These are phyloP conservation scores for Yamadazyma taylorii DNA, from an alignment of 1,139 yeast species.

Conservation along the genomic window DNA sequence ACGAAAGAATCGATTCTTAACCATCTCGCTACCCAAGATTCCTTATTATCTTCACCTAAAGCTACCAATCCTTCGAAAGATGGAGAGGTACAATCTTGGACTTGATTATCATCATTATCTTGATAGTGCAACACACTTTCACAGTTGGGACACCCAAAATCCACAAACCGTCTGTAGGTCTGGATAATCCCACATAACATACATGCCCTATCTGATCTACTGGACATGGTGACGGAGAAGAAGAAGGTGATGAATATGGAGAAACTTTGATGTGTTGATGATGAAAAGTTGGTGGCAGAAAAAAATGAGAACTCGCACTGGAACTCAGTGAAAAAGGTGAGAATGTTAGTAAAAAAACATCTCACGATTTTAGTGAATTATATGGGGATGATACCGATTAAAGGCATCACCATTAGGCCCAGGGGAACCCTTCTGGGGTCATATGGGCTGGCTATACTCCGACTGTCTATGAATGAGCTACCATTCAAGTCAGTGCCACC, in stretches of 20 bases:
- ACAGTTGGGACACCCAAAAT: conserved; percentile 96
- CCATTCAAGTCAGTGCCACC: not conserved
- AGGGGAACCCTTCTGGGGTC: too few relatives aligned
- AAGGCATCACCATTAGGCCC: too few relatives aligned
- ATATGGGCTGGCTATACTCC: too few relatives aligned
- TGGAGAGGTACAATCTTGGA: conserved; percentile 93
- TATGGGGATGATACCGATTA: too few relatives aligned
- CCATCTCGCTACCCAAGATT: conserved; percentile 98
- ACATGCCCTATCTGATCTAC: conserved; percentile 87
- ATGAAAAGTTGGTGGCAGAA: too few relatives aligned
- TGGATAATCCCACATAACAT: conserved; percentile 95
- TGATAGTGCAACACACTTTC: conserved; percentile 79
- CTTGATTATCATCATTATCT: conserved; percentile 79
- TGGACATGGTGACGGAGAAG: conserved; percentile 34
- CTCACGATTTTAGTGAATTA: too few relatives aligned
- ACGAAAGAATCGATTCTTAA: conserved; percentile 85
- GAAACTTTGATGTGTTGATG: too few relatives aligned
- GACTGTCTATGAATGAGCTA: too few relatives aligned
- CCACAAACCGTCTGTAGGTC: conserved; percentile 68
- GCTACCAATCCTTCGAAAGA: conserved; percentile 96
- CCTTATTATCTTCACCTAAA: conserved; percentile 72
- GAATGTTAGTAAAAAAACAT: too few relatives aligned
- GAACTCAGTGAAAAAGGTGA: too few relatives aligned
- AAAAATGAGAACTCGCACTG: too few relatives aligned
- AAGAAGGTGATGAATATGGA: too few relatives aligned